Percentiles rank a stretch among this genome's conserved stretches.
These are phyloP conservation scores for Simmondsia chinensis DNA, from an alignment of 148 eudicot species.

Conservation along the genomic window DNA sequence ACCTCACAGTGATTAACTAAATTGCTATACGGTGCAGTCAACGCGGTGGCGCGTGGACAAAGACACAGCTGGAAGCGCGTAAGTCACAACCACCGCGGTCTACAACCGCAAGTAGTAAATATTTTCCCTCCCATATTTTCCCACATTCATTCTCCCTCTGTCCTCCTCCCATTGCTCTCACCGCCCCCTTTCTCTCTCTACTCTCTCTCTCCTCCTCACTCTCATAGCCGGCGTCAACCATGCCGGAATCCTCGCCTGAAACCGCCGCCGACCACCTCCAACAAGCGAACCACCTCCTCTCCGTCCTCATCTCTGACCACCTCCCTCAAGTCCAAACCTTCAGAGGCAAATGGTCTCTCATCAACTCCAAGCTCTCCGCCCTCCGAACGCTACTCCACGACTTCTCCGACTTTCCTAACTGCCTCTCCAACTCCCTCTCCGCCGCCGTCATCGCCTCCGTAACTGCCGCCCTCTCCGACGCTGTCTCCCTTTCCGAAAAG, in stretches of 20 bases:
- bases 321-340: slow-evolving; percentile 36
- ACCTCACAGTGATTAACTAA: too few relatives aligned
- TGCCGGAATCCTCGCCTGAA: slow-evolving; percentile 24
- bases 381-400: slow-evolving; percentile 35
- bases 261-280: slow-evolving; percentile 7
- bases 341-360: slow-evolving; percentile 57
- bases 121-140: not conserved
- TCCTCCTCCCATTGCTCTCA: not conserved
- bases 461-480: slow-evolving; percentile 32
- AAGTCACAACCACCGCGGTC: too few relatives aligned
- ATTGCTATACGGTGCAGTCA: too few relatives aligned
- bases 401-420: slow-evolving; percentile 18
- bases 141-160: slow-evolving; percentile 6
- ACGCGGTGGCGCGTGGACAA: too few relatives aligned
- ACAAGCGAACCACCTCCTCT: slow-evolving; percentile 13
- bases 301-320: slow-evolving; percentile 26
- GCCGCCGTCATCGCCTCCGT: slow-evolving; percentile 35
- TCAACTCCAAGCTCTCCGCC: slow-evolving; percentile 43
- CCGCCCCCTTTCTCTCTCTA: not conserved
- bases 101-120: too few relatives aligned
- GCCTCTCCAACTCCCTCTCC: slow-evolving; percentile 25
- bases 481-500: slow-evolving; percentile 29
- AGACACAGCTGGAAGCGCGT: too few relatives aligned
- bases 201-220: not conserved
- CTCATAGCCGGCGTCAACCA: slow-evolving; percentile 13